A percentile compares a stretch with the other conserved stretches of the same genome.
Conservation (phyloP, 305 asterid genomes). For the Petunia hybrid region DNA sequence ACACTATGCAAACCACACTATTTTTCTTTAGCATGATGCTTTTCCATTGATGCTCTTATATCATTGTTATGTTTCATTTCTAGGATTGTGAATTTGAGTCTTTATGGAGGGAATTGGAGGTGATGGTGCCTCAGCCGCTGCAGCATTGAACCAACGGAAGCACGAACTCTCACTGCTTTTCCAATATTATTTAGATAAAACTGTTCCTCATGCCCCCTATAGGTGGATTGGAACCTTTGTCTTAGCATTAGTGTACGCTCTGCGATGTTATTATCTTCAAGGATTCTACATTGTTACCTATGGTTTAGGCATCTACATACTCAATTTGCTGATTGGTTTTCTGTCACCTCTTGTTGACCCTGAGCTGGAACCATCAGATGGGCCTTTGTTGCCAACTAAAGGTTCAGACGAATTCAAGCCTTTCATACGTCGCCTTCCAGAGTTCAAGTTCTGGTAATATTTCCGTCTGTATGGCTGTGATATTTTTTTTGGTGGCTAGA, state of each 20-base stretch:
- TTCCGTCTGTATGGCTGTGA: not conserved
- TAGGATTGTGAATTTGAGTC: slow-evolving; percentile 47
- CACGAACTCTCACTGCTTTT: slow-evolving; percentile 69
- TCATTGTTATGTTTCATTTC: slow-evolving; percentile 34
- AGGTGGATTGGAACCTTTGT: slow-evolving; percentile 75
- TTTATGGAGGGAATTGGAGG: slow-evolving; percentile 86
- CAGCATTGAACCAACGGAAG: slow-evolving; percentile 69
- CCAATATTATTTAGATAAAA: slow-evolving; percentile 77
- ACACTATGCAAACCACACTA: not conserved
- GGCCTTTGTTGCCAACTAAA: slow-evolving; percentile 51
- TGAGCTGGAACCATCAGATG: slow-evolving; percentile 56
- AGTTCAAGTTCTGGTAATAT: slow-evolving; percentile 81
- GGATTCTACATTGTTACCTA: slow-evolving; percentile 80
- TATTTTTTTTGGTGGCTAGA: not conserved
- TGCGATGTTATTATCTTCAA: slow-evolving; percentile 68
- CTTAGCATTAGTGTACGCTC: slow-evolving; percentile 57
- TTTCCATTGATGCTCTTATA: not conserved
- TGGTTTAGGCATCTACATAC: slow-evolving; percentile 84
- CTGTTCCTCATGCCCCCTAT: slow-evolving; percentile 72
- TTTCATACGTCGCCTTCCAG: slow-evolving; percentile 41
- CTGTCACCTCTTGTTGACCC: slow-evolving; percentile 91
- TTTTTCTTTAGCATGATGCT: not conserved
- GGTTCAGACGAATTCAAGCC: no score
- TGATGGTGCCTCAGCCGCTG: slow-evolving; percentile 73
- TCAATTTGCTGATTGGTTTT: slow-evolving; percentile 87